Percentiles rank a stretch among this genome's conserved stretches.
phyloP scores from a whole-genome alignment of 768 basidiomycete genomes.

The Russula virescens region DNA sequence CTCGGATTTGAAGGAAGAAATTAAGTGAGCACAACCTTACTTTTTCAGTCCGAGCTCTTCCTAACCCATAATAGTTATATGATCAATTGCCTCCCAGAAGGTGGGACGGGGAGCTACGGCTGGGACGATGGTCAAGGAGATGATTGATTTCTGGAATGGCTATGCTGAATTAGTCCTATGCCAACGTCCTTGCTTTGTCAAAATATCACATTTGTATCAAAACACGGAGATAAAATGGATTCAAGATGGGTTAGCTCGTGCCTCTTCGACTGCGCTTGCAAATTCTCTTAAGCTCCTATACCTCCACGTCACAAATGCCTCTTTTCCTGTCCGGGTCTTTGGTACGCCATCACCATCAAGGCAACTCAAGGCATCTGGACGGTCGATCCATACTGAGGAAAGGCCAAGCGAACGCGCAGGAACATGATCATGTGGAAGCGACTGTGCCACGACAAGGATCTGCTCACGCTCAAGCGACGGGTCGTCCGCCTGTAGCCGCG shows the following conservation, averaged over 20 bases:
- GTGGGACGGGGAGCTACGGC: slow-evolving; percentile 65
- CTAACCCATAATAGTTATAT: slow-evolving; percentile 46
- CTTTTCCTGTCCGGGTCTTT: slow-evolving; percentile 26
- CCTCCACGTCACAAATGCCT: slow-evolving; percentile 24
- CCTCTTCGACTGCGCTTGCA: slow-evolving; percentile 51
- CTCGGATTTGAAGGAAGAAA: slow-evolving; percentile 79
- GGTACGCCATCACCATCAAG: slow-evolving; percentile 38
- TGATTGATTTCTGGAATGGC: slow-evolving; percentile 41
- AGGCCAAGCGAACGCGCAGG: slow-evolving; percentile 56
- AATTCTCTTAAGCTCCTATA: slow-evolving; percentile 58
- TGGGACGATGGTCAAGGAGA: slow-evolving; percentile 80
- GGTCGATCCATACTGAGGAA: slow-evolving; percentile 61
- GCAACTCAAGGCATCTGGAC: slow-evolving; percentile 25
- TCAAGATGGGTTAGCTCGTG: neutral
- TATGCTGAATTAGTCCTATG: neutral
- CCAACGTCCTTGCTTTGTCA: neutral
- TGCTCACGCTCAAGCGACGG: slow-evolving; percentile 36
- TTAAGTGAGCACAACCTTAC: slow-evolving; percentile 49
- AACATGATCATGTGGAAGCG: slow-evolving; percentile 58
- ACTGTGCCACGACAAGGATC: slow-evolving; percentile 64
- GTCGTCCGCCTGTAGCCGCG: slow-evolving; percentile 30
- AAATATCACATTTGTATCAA: slow-evolving; percentile 1
- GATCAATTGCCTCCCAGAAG: slow-evolving; percentile 64
- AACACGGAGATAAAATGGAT: neutral
- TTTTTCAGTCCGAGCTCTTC: slow-evolving; percentile 1